A percentile compares a stretch with the other conserved stretches of the same genome.
phyloP scores from a whole-genome alignment of 164 flowering plant species.

The Magnolia kwangsiensis region DNA sequence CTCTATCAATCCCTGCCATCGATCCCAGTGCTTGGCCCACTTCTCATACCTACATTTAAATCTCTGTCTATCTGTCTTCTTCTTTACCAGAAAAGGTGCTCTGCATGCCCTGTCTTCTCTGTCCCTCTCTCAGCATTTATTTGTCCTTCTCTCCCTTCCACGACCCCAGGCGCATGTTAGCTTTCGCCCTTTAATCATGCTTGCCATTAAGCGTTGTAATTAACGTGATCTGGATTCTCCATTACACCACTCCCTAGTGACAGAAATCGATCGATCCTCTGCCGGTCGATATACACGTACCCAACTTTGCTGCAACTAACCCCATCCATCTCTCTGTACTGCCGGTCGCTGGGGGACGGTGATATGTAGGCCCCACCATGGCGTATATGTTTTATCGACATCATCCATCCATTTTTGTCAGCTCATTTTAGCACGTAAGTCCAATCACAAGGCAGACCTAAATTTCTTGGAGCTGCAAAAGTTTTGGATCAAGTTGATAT shows the following conservation, averaged over 20 bases:
- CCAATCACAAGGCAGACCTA: no score
- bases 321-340: neutral
- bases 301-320: neutral
- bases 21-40: neutral
- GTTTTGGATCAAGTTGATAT: no score
- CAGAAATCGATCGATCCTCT: neutral
- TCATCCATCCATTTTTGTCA: no score
- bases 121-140: neutral
- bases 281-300: neutral
- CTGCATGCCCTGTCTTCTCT: neutral
- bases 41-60: neutral
- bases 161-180: neutral
- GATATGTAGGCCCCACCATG: no score
- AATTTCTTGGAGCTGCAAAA: no score
- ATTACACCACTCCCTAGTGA: no score
- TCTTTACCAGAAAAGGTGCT: neutral
- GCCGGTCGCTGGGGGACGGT: no score
- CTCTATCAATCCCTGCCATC: neutral
- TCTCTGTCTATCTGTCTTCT: neutral
- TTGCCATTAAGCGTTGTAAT: neutral
- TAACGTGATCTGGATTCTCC: neutral
- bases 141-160: neutral
- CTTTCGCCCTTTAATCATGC: neutral
- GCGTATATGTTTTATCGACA: no score
- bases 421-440: no score